Base-by-base conservation (phyloP, 225 moss, liverwort and hornwort species). In the Neckera pumila region DNA sequence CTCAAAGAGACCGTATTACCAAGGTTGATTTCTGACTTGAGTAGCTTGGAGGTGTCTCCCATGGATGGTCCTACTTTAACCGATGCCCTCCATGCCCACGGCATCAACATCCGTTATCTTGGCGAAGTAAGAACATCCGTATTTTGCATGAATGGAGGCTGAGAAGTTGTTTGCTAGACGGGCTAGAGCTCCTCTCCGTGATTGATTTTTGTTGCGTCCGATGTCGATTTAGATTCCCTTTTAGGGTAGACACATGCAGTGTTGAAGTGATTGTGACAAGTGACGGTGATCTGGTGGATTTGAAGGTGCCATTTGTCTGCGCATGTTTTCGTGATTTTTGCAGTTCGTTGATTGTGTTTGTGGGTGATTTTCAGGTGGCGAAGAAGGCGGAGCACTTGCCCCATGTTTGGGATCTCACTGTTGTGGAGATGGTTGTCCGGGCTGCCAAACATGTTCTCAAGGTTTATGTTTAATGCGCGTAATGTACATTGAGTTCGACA, bases 51-150 rank as follows among this genome's bases (percentile, higher is more conserved):
- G 90, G 98, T 98, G 89, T 97, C 98, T 89, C 98, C 98, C 45
- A 98, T 98, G 96, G 98, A 98, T 91, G 98, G 98, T 83, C 98
- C 94, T 84, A 98, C 98, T 71, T 76, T 98, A 42, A 95, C 98
- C 51, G 98, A 98, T 93, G 98, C 96, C 79, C 95, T 98, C 45
- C 98, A 98, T 89, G 96, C 98, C 33, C 98, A 98, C 90, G 98
- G 98, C 87, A 95, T 98, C 83, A 98, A 97, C 71, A 92, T 98
- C 87, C 96, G 98, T 74, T 98, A 98, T 84, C 94, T 98, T 86
- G 98, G 96, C 79, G 92, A 97, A 89, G 98, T 98, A 92, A 92
- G 97, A 79, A 59, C 43, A 80, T 53, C 42, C 43, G 53, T 49
- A 45, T 18, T 36, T 85, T 86, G 62, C 77, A 75, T 36, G 28